These are phyloP conservation scores for Pestalotiopsis sp. DNA, from an alignment of 2,329 filamentous ascomycete genomes.

Conservation along the genomic window DNA sequence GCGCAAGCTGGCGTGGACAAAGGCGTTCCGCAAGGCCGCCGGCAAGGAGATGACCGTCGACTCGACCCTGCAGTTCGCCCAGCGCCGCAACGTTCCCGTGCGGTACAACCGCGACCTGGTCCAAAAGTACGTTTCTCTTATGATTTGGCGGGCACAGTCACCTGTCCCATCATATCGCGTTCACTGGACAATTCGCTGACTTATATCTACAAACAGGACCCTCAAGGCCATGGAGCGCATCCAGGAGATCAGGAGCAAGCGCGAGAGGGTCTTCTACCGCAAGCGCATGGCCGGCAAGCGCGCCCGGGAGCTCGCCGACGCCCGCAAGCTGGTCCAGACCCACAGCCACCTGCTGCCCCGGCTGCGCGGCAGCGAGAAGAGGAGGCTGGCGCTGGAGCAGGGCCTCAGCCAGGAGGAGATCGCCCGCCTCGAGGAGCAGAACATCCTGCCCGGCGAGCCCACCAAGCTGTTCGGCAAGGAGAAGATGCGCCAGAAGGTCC, in stretches of 20 bases:
- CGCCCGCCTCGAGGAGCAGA: constrained; percentile 36
- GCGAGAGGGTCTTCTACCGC: constrained; percentile 94
- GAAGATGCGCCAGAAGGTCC: constrained; percentile 39
- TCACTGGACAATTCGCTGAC: not conserved
- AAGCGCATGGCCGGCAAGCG: constrained; percentile 90
- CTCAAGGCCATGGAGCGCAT: constrained; percentile 92
- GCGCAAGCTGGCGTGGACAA: constrained; percentile 96
- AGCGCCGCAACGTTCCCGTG: constrained; percentile 89
- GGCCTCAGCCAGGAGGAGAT: constrained; percentile 36
- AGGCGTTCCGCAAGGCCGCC: constrained; percentile 82
- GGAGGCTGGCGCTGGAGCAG: constrained; percentile 49
- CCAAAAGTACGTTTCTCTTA: constrained; percentile 48
- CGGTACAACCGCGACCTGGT: constrained; percentile 96
- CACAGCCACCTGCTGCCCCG: constrained; percentile 90
- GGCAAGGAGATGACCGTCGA: constrained; percentile 93
- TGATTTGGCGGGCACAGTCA: not conserved
- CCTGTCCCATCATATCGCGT: not conserved
- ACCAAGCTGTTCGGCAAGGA: constrained; percentile 43
- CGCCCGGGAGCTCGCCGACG: constrained; percentile 75
- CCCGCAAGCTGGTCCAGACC: constrained; percentile 86
- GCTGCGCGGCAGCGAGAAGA: constrained; percentile 66
- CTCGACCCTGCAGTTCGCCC: constrained; percentile 82
- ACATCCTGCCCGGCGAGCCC: constrained; percentile 26
- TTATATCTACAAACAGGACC: constrained; percentile 49
- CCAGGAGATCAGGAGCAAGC: constrained; percentile 77